Conservation (phyloP, 208 protist genomes). For the Leishmania mexicana region DNA sequence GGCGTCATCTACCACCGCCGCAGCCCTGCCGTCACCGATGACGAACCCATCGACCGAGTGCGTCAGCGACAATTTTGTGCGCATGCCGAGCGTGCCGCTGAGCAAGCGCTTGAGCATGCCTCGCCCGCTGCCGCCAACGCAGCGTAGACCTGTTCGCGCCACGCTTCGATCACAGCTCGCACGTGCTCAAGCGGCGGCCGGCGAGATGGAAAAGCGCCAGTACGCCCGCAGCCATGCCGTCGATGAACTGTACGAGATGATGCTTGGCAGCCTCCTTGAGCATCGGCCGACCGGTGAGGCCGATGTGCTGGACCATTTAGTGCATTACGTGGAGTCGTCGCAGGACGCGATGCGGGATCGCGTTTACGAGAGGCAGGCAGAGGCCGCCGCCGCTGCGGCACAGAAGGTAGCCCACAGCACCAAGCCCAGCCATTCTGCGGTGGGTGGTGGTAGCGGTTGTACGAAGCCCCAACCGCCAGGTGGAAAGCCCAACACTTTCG, state of each 20-base stretch:
- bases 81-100: constrained; percentile 31
- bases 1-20: neutral
- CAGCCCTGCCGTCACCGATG: neutral
- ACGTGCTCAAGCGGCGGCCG: neutral
- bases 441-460: neutral
- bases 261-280: constrained; percentile 52
- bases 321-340: constrained; percentile 49
- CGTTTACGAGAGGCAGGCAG: constrained; percentile 17
- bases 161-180: neutral
- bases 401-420: neutral
- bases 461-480: constrained; percentile 20
- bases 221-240: constrained; percentile 55
- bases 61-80: constrained; percentile 15
- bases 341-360: constrained; percentile 22
- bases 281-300: constrained; percentile 40
- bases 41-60: neutral
- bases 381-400: neutral
- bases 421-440: neutral
- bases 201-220: constrained; percentile 18
- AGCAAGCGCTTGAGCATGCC: constrained; percentile 17
- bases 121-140: constrained; percentile 15
- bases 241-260: constrained; percentile 66
- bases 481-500: constrained; percentile 18
- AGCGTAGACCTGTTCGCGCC: neutral
- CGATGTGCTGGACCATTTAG: constrained; percentile 60